Base-by-base conservation (phyloP, 164 flowering plant species). In the Umbilicus rupestris region DNA sequence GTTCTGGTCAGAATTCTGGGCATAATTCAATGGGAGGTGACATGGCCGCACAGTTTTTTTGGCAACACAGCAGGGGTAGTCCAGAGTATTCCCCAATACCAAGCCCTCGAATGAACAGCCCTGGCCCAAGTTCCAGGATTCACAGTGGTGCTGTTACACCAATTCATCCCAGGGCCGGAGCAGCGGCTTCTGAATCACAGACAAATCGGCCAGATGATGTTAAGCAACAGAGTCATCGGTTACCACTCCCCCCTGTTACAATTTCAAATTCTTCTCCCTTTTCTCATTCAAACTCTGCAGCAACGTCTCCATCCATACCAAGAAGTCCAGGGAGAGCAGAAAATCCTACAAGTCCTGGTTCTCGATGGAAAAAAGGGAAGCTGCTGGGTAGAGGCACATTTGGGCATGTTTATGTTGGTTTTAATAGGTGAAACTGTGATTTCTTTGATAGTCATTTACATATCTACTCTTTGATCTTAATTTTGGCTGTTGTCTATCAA, bases 331-430 rank as follows among this genome's bases (percentile, higher is more conserved):
- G 90, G 62, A 81, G 91, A 71, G 79, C 82, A n/a, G 98, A 92
- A 55, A 85, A 70, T 73, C 92, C 85, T 15, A 42, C 81, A 60
- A 90, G 91, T 76, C 95, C 92, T 60, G 91, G 86, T 19, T 81
- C 95, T 22, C 86, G 96, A 37, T 92, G 96, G 96, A 90, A 92
- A 73, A 92, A 88, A 73, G 98, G 98, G 66, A 85, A 77, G 77
- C 70, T 92, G 66, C 81, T 92, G 29, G 96, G 98, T 31, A 82
- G 95, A 73, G 98, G 98, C 72, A 86, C 98, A 69, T 92, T 90
- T 82, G 98, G 98, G 63, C 95, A 92, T 71, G 98, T 92, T 66
- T 92, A 85, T 84, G 82, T 84, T 69, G 96, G 91, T 68, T 92
- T 92, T 71, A 90, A 88, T 72, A 92, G 92, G 97, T 88, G 67